These are phyloP conservation scores for Dissophora globulifera DNA, from an alignment of 192 early-diverging fungal species.

Conservation along the genomic window DNA sequence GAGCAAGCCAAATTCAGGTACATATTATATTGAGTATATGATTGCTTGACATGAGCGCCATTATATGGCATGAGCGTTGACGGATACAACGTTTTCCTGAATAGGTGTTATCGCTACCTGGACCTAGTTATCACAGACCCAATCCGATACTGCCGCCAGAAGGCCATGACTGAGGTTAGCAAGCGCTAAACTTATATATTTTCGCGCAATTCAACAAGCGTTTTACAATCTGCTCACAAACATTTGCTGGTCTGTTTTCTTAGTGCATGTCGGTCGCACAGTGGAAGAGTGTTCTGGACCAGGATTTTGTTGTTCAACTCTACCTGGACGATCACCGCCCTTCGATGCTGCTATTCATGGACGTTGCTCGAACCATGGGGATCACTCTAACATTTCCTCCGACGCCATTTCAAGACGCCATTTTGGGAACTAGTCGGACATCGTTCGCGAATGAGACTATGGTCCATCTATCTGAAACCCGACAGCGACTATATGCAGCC, in stretches of 20 bases:
- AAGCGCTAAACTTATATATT: no score
- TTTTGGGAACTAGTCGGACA: neutral
- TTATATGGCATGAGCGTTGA: no score
- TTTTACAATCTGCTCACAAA: neutral
- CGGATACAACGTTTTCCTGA: neutral
- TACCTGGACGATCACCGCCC: slow-evolving; percentile 9
- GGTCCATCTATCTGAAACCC: neutral
- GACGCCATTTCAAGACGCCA: neutral
- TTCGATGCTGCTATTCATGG: slow-evolving; percentile 16
- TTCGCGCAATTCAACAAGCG: no score
- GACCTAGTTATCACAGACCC: slow-evolving; percentile 16
- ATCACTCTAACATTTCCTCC: neutral
- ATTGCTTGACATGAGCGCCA: no score
- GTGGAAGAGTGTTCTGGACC: slow-evolving; percentile 14
- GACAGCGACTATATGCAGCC: neutral
- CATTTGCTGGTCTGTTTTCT: no score
- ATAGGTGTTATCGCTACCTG: slow-evolving; percentile 28
- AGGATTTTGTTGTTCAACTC: slow-evolving; percentile 19
- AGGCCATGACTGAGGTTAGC: slow-evolving; percentile 12
- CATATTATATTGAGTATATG: no score
- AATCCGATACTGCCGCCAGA: slow-evolving; percentile 3
- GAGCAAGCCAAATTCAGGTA: slow-evolving; percentile 30
- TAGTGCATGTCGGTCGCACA: slow-evolving; percentile 20
- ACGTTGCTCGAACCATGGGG: slow-evolving; percentile 1
- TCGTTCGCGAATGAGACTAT: neutral